Percentiles rank a stretch among this genome's conserved stretches.
phyloP scores from a whole-genome alignment of 2,329 filamentous ascomycete genomes.

The Plenodomus biglobosus region DNA sequence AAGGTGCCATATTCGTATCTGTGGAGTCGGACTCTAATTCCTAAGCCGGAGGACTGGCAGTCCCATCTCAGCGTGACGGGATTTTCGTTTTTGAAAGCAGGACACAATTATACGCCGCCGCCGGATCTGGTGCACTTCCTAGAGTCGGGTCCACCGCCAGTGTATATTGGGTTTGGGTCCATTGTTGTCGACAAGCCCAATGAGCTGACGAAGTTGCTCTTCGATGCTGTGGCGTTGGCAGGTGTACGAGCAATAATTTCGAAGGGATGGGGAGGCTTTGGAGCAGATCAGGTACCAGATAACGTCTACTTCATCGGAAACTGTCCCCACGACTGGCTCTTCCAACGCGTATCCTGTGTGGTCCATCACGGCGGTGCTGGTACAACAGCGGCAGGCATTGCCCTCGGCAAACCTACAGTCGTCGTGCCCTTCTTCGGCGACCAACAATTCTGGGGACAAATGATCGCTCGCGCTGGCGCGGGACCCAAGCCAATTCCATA shows the following conservation, averaged over 20 bases:
- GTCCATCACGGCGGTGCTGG: slow-evolving; percentile 63
- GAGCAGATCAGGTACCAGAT: slow-evolving; percentile 36
- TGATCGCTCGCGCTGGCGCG: slow-evolving; percentile 54
- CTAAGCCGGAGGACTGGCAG: slow-evolving; percentile 26
- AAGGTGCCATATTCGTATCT: slow-evolving; percentile 50
- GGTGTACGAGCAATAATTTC: slow-evolving; percentile 55
- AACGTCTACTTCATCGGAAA: slow-evolving; percentile 56
- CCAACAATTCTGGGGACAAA: slow-evolving; percentile 59
- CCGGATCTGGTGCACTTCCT: slow-evolving; percentile 50
- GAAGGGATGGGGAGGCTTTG: slow-evolving; percentile 55
- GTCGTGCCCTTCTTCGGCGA: slow-evolving; percentile 62
- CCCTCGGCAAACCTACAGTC: slow-evolving; percentile 54
- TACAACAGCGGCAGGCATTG: slow-evolving; percentile 59
- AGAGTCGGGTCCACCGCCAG: slow-evolving; percentile 51
- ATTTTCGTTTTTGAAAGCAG: slow-evolving; percentile 49
- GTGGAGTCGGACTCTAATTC: slow-evolving; percentile 48
- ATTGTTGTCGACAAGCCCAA: slow-evolving; percentile 58
- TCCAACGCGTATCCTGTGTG: slow-evolving; percentile 57
- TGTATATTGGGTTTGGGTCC: slow-evolving; percentile 61
- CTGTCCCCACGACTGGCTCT: slow-evolving; percentile 60
- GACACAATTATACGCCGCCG: slow-evolving; percentile 45
- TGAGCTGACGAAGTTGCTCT: slow-evolving; percentile 48
- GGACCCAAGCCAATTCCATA: slow-evolving; percentile 54
- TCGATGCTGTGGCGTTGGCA: slow-evolving; percentile 49
- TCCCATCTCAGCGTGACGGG: slow-evolving; percentile 46